Evolutionary conservation across 2,329 filamentous ascomycete genomes (phyloP).

Genomic region (Cercospora sp.): DNA sequence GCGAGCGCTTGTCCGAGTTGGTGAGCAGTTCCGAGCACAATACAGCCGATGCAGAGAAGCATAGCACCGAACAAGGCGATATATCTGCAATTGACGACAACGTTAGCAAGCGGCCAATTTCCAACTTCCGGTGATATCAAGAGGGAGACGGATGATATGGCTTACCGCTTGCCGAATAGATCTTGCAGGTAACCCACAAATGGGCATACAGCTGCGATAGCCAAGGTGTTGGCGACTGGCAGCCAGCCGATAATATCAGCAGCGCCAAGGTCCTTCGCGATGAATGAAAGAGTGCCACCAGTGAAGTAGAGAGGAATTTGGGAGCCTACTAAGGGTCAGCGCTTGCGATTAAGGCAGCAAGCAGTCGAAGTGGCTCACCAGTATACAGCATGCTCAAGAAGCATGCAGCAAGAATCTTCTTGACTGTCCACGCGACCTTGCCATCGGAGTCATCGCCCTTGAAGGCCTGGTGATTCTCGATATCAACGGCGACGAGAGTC

Average conservation of each 20-base stretch:
- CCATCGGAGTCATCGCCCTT: conserved; percentile 46
- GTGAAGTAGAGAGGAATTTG: conserved; percentile 33
- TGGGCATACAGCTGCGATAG: conserved; percentile 57
- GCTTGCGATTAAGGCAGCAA: neutral
- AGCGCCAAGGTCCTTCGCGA: conserved; percentile 26
- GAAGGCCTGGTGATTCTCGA: conserved; percentile 40
- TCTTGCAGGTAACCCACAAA: conserved; percentile 68
- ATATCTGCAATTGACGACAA: conserved; percentile 36
- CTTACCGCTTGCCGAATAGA: conserved; percentile 57
- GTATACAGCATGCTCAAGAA: conserved; percentile 44
- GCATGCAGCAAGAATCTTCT: conserved; percentile 39
- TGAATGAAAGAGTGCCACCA: conserved; percentile 27
- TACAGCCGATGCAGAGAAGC: conserved; percentile 59
- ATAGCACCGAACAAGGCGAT: conserved; percentile 57
- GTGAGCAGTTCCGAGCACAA: conserved; percentile 58
- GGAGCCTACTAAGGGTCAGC: conserved; percentile 18
- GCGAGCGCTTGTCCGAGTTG: conserved; percentile 50
- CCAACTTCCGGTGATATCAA: neutral
- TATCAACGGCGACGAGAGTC: conserved; percentile 33
- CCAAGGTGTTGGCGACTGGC: conserved; percentile 52
- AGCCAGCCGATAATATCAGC: conserved; percentile 28
- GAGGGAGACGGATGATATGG: neutral
- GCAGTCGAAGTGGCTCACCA: conserved; percentile 22
- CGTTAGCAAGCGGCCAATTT: neutral
- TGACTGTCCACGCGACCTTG: conserved; percentile 40